phyloP scores from a whole-genome alignment of 441 rosid species.

The Gossypium trilobum region DNA sequence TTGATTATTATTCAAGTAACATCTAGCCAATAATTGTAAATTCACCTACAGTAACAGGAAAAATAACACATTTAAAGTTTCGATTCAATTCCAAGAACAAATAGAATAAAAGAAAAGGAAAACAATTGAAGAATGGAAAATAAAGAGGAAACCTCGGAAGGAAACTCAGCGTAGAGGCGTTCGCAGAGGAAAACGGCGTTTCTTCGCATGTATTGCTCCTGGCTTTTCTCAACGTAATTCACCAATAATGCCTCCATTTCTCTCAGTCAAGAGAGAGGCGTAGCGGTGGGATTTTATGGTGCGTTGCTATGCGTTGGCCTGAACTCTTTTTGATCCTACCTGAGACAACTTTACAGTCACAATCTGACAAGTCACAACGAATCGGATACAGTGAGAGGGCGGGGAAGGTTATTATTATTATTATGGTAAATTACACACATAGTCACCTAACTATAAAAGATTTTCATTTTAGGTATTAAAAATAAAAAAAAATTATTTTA shows the following conservation, averaged over 20 bases:
- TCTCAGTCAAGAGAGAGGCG: not conserved
- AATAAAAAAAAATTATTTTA: no score
- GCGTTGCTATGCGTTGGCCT: not conserved
- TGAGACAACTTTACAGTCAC: not conserved
- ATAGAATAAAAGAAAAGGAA: not conserved
- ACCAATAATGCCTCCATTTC: constrained; percentile 41
- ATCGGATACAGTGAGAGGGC: not conserved
- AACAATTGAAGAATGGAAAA: not conserved
- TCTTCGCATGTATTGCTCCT: constrained; percentile 32
- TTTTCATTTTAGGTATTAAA: not conserved
- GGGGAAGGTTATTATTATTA: not conserved
- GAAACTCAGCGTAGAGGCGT: constrained; percentile 50
- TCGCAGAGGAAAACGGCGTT: constrained; percentile 50
- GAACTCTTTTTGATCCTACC: constrained; percentile 5
- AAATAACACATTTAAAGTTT: not conserved
- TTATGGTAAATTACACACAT: not conserved
- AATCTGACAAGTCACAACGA: not conserved
- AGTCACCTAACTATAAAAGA: not conserved
- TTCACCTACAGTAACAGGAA: constrained; percentile 33
- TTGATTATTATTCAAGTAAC: constrained; percentile 43
- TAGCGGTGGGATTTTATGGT: not conserved
- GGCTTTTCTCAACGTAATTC: constrained; percentile 32
- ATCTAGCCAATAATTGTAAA: constrained; percentile 45
- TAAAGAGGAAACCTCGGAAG: constrained; percentile 36
- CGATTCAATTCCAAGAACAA: not conserved